phyloP scores from a whole-genome alignment of 805 yeast species.

The Candida caryicola region DNA sequence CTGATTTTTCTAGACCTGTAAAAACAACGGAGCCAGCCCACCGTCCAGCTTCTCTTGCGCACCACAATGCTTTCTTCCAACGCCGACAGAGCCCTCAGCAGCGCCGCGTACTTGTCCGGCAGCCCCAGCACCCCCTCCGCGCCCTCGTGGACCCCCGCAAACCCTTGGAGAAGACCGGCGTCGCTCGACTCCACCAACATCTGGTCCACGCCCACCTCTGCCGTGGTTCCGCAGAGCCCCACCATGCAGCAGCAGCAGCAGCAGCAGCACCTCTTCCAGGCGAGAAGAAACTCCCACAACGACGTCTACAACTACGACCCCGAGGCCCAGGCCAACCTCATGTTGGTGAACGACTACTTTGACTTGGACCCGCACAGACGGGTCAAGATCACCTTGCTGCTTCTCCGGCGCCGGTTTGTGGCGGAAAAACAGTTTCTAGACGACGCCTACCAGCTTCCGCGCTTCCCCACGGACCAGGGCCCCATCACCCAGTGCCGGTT shows the following conservation, averaged over 20 bases:
- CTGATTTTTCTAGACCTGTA: neutral
- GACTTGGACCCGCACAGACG: constrained; percentile 37
- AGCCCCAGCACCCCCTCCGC: neutral
- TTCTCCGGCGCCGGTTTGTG: constrained; percentile 26
- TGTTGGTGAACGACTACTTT: constrained; percentile 33
- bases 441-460: constrained; percentile 33
- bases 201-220: constrained; percentile 1
- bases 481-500: constrained; percentile 36
- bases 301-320: constrained; percentile 3
- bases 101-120: neutral
- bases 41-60: too few species aligned
- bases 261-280: neutral
- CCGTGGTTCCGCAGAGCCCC: neutral
- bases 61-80: neutral
- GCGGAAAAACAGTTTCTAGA: constrained; percentile 29
- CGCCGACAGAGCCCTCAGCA: neutral
- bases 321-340: constrained; percentile 2
- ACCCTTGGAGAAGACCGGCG: constrained; percentile 1
- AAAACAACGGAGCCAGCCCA: too few species aligned
- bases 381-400: constrained; percentile 32
- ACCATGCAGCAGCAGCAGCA: constrained; percentile 1
- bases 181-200: constrained; percentile 4
- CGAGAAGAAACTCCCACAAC: constrained; percentile 7
- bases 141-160: constrained; percentile 1
- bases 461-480: constrained; percentile 20